A percentile compares a stretch with the other conserved stretches of the same genome.
phyloP scores from a whole-genome alignment of 1,284 basidiomycete species.

The Acaromyces ingoldii region DNA sequence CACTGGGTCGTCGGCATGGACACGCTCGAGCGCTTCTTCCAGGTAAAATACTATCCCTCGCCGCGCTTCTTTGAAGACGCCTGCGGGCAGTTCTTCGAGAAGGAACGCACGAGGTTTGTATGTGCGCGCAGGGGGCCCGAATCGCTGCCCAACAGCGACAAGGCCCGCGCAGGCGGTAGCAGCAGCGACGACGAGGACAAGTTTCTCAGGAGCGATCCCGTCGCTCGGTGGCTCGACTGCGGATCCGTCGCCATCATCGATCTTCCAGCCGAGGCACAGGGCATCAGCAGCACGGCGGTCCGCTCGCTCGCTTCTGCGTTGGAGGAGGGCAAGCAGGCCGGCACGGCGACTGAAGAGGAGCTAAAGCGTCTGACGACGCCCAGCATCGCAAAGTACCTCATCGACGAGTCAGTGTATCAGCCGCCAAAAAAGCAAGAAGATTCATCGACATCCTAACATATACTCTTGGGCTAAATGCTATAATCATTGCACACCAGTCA shows the following conservation, averaged over 20 bases:
- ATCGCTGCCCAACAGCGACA: not conserved
- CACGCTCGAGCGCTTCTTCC: constrained; percentile 78
- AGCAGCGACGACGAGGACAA: constrained; percentile 45
- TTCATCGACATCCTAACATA: too few species aligned
- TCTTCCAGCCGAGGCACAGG: constrained; percentile 1
- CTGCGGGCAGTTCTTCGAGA: constrained; percentile 61
- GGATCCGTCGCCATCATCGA: constrained; percentile 6
- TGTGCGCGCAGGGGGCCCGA: constrained; percentile 23
- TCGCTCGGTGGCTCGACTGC: not conserved
- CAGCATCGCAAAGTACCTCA: not conserved
- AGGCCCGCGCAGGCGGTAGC: not conserved
- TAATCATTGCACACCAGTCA: too few species aligned
- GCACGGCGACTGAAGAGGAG: not conserved
- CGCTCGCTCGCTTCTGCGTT: not conserved
- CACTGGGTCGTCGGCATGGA: constrained; percentile 78
- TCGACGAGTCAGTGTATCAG: constrained; percentile 1
- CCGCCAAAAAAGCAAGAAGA: too few species aligned
- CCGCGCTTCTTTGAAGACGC: constrained; percentile 59
- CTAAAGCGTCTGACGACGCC: not conserved
- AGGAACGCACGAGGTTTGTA: constrained; percentile 63
- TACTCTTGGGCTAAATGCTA: too few species aligned
- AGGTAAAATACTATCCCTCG: constrained; percentile 67
- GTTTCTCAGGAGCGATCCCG: constrained; percentile 52
- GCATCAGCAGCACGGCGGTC: constrained; percentile 9
- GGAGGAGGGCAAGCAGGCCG: not conserved